Percentiles rank a stretch among this genome's conserved stretches.
phyloP scores from a whole-genome alignment of 2,329 filamentous ascomycete species.

The Alternaria infectoria region DNA sequence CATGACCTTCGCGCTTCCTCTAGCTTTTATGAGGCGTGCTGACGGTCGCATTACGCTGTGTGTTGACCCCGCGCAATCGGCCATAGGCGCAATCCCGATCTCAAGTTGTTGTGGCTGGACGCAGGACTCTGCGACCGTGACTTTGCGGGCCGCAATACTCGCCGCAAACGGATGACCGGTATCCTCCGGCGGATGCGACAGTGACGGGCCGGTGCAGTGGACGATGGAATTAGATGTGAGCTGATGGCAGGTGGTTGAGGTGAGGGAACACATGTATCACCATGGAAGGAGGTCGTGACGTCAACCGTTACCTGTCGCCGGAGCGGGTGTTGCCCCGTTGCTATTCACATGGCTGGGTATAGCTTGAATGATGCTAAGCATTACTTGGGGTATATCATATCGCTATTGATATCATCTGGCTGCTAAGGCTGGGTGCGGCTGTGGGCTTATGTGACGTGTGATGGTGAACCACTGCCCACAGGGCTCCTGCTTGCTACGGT shows the following conservation, averaged over 20 bases:
- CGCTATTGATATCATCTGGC: background rate
- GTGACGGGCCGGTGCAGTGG: too few species aligned
- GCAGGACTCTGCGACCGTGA: background rate
- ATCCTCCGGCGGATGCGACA: background rate
- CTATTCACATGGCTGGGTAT: background rate
- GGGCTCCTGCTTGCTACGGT: background rate
- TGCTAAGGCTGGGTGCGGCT: background rate
- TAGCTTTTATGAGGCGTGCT: too few species aligned
- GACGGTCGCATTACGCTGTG: background rate
- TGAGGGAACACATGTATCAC: background rate
- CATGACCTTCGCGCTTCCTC: too few species aligned
- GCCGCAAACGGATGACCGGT: background rate
- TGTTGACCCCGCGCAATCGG: background rate
- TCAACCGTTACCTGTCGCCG: background rate
- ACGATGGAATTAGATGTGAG: background rate
- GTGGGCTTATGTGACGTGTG: background rate
- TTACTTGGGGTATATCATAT: background rate
- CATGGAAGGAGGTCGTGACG: background rate
- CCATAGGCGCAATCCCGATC: background rate
- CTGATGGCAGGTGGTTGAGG: background rate
- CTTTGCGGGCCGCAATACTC: background rate
- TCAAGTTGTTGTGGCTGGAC: background rate
- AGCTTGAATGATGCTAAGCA: background rate
- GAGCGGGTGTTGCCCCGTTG: background rate
- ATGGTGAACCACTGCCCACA: too few species aligned